Evolutionary conservation across 495 filamentous ascomycete genomes (phyloP), one percentile per base, ranked within the genome.

Genomic region (Penicillium samsonianum): DNA sequence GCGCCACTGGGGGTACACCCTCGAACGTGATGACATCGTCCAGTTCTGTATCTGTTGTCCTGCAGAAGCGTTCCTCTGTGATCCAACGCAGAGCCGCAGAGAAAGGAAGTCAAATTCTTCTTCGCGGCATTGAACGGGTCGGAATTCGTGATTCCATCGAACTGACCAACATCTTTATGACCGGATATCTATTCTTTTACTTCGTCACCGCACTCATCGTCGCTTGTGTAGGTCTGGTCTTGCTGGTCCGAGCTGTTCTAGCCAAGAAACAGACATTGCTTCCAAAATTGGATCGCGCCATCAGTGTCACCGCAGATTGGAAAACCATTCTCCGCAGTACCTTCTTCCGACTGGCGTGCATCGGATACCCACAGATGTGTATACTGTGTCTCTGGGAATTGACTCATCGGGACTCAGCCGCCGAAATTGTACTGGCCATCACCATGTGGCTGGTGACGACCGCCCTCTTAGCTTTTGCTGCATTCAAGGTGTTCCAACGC

Each of bases 371-470:
- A 3, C 93, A 96, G 72, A 92, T 96, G 80, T 82, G 85, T 51
- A 85, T 95, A 12, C 82, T 98, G 17, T 95, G 91, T 69, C 80
- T 97, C 57, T 98, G 94, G 94, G 94, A 98, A 65, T 81, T 97
- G 26, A 95, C 90, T 2, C 79, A 83, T 40, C 77, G 80, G 46
- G 93, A 98, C 68, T 97, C 93, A 0, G 80, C 88, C 5, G 94
- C 90, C 17, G 92, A 95, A 64, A 80, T 97, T 20, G 86, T 95
- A 6, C 77, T 98, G 23, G 94, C 91, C 40, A 81, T 96, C 42
- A 89, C 93, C 73, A 96, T 94, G 80, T 84, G 96, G 68, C 76
- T 96, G 49, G 85, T 90, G n/a, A 89, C 95, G 82, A 76, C 86
- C 12, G 75, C 70, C 17, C 87, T 91, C 25, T 78, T 98, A 9